Base-by-base conservation (phyloP, 108 stramenopile species). In the Pseudonitzschia delicatissima region DNA sequence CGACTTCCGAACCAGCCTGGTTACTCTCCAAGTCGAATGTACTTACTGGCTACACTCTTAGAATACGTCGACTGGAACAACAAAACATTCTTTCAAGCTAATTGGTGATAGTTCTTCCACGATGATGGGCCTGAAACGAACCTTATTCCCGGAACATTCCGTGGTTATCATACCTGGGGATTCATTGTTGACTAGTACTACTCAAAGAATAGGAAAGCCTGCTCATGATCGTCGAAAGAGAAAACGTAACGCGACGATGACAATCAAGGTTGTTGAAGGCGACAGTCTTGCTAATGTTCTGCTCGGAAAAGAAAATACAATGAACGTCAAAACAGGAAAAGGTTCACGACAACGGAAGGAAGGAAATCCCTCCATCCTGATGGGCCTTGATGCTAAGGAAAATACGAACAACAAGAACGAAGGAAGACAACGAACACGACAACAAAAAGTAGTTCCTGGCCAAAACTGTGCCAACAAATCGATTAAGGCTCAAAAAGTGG, bases 41-140 rank as follows among this genome's bases (percentile, higher is more conserved):
- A n/a, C n/a, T n/a, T n/a, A n/a, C n/a, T n/a, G n/a, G n/a, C n/a
- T n/a, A n/a, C n/a, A n/a, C n/a, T n/a, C n/a, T n/a, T n/a, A n/a
- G n/a, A n/a, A n/a, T n/a, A n/a, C n/a, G n/a, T n/a, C n/a, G n/a
- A n/a, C n/a, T n/a, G n/a, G 15, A 44, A 44, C 12, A 15, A 44
- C 42, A 44, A 44, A 15, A 44, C 42, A 44, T 44, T 44, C 42
- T 13, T 44, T 44, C 13, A 44, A 44, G 15, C 12, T 44, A 13
- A 12, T 44, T 44, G 42, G 31, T 31, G 21, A 58, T 5, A 4
- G 6, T 5, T 20, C 5, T n/a, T n/a, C n/a, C n/a, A n/a, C n/a
- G n/a, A 64, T 45, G 26, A 45, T 64, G 45, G 45, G 45, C 25
- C 44, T 64, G 42, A 47, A 45, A 25, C 20, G 62, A 27, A 32